Evolutionary conservation across 306 rosid species (phyloP).

Genomic region (Castanospermum australe): DNA sequence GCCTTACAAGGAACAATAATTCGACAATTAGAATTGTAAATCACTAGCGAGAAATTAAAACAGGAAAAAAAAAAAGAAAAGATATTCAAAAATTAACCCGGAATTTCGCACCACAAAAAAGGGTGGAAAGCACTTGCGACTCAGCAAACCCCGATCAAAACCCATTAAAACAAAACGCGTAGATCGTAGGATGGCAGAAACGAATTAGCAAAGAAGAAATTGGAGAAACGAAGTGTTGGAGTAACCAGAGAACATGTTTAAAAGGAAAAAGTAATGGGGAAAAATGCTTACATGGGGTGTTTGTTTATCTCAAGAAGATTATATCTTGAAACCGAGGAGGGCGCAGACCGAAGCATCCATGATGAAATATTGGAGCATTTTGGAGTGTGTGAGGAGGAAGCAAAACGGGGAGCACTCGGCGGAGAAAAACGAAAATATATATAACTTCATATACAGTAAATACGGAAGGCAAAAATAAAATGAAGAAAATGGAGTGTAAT

Average conservation of each 20-base stretch:
- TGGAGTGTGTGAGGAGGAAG: conserved; percentile 19
- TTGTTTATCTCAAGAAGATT: conserved; percentile 33
- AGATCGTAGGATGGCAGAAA: conserved; percentile 25
- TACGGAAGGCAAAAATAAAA: too few relatives aligned
- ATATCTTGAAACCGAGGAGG: conserved; percentile 37
- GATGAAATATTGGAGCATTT: conserved; percentile 37
- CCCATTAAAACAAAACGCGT: conserved; percentile 2
- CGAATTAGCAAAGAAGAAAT: conserved; percentile 22
- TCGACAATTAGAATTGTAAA: conserved; percentile 32
- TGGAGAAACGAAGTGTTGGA: not conserved
- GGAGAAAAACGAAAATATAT: conserved; percentile 2
- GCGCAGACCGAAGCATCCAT: conserved; percentile 62
- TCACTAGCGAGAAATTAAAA: not conserved
- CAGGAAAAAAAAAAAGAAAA: not conserved
- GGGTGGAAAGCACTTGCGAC: conserved; percentile 19
- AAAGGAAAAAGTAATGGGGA: not conserved
- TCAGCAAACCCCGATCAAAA: conserved; percentile 22
- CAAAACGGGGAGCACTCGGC: not conserved
- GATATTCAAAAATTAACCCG: conserved; percentile 21
- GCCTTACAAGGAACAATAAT: conserved; percentile 38
- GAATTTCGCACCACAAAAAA: conserved; percentile 19
- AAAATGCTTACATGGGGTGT: conserved; percentile 63
- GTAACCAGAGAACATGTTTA: not conserved
- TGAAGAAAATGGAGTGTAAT: too few relatives aligned
- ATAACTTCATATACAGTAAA: too few relatives aligned